Percentiles rank a stretch among this genome's conserved stretches.
phyloP scores from a whole-genome alignment of 192 early-diverging fungal species.

The Coemansia biformis region DNA sequence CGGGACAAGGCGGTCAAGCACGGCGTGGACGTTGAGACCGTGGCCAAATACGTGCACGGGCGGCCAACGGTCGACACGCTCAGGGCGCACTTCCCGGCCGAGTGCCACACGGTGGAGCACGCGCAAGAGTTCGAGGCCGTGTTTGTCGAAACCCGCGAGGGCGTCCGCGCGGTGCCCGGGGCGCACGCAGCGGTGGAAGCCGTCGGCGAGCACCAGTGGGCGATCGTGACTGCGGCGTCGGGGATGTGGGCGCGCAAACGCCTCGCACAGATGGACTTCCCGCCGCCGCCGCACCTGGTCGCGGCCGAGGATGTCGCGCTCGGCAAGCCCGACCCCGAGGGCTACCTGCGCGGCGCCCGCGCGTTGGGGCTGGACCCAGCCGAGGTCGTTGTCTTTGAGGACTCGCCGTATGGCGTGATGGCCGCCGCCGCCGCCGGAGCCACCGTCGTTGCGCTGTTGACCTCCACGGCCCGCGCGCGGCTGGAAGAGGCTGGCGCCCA shows the following conservation, averaged over 20 bases:
- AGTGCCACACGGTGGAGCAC: slow-evolving; percentile 12
- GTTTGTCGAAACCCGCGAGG: slow-evolving; percentile 14
- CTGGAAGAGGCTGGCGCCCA: slow-evolving; percentile 22
- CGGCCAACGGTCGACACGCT: slow-evolving; percentile 25
- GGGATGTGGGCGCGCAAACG: slow-evolving; percentile 16
- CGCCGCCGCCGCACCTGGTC: slow-evolving; percentile 16
- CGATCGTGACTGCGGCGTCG: slow-evolving; percentile 34
- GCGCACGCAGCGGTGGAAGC: slow-evolving; percentile 6
- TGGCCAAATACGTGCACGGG: slow-evolving; percentile 23
- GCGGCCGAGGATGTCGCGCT: slow-evolving; percentile 11
- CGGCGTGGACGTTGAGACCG: slow-evolving; percentile 9
- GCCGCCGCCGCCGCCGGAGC: slow-evolving; percentile 26
- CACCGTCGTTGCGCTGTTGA: slow-evolving; percentile 25
- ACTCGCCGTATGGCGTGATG: slow-evolving; percentile 30
- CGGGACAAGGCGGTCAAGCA: slow-evolving; percentile 13
- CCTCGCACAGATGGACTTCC: slow-evolving; percentile 16
- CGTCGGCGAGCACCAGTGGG: slow-evolving; percentile 17
- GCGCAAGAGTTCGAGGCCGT: slow-evolving; percentile 11
- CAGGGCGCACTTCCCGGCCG: slow-evolving; percentile 20
- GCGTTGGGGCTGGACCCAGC: slow-evolving; percentile 7
- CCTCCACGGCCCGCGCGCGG: slow-evolving; percentile 12
- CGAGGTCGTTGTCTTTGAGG: slow-evolving; percentile 34
- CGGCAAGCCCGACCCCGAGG: slow-evolving; percentile 30
- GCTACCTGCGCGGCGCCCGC: slow-evolving; percentile 18
- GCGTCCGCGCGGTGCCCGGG: slow-evolving; percentile 30